Conservation (phyloP, 2,329 filamentous ascomycete genomes). For the Phaeomoniella chlamydospora region DNA sequence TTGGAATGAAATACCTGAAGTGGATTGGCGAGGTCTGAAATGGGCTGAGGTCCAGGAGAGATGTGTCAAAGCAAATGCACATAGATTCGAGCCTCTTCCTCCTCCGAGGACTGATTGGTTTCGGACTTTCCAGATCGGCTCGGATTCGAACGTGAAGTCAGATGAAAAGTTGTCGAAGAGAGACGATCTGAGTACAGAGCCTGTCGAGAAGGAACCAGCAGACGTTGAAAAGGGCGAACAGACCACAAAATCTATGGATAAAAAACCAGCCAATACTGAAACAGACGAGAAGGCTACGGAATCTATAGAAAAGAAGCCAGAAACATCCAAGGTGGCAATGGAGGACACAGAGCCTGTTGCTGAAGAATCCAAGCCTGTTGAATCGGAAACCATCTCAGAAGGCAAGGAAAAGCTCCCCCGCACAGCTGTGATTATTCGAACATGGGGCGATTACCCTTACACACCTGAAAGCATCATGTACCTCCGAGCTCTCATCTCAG, state of each 20-base stretch:
- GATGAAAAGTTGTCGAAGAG: slow-evolving; percentile 3
- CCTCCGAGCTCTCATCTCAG: slow-evolving; percentile 65
- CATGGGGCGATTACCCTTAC: slow-evolving; percentile 67
- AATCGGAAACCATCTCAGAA: slow-evolving; percentile 2
- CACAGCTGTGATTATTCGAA: slow-evolving; percentile 65
- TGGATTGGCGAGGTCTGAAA: slow-evolving; percentile 63
- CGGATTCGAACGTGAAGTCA: slow-evolving; percentile 3
- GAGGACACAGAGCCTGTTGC: slow-evolving; percentile 3
- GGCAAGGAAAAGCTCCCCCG: slow-evolving; percentile 29
- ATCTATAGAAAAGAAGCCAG: slow-evolving; percentile 8
- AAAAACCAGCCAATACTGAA: slow-evolving; percentile 9
- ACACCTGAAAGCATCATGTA: slow-evolving; percentile 66
- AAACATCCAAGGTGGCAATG: slow-evolving; percentile 4
- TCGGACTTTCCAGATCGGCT: slow-evolving; percentile 9
- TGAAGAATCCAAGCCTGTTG: not conserved
- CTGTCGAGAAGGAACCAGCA: slow-evolving; percentile 3
- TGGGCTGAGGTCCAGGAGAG: slow-evolving; percentile 68
- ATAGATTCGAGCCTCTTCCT: slow-evolving; percentile 44
- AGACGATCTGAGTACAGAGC: slow-evolving; percentile 9
- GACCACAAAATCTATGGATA: slow-evolving; percentile 7
- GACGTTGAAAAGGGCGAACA: slow-evolving; percentile 11
- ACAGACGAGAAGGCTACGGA: slow-evolving; percentile 17
- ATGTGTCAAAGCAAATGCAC: slow-evolving; percentile 57
- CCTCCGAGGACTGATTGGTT: slow-evolving; percentile 20
- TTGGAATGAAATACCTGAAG: slow-evolving; percentile 55